These are phyloP conservation scores for Eimeria brunetti DNA, from an alignment of 169 alveolate genomes.

Conservation along the genomic window DNA sequence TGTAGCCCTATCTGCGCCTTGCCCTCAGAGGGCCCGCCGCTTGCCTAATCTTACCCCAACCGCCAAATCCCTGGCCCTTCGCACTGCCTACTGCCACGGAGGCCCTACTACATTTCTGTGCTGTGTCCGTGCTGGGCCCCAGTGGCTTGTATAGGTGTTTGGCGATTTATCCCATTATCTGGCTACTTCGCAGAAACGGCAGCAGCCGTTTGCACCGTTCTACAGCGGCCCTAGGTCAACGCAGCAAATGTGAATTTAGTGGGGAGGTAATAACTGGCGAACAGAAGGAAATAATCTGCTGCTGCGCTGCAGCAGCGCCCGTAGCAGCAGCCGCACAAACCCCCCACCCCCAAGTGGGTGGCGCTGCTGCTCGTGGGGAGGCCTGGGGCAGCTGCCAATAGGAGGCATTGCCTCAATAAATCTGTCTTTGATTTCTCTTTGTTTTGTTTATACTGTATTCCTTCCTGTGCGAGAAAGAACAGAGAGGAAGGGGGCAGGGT, in stretches of 20 bases:
- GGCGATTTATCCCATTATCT: neutral
- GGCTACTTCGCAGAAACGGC: neutral
- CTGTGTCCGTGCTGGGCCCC: neutral
- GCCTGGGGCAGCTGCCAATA: neutral
- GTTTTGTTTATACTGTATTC: neutral
- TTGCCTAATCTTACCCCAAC: neutral
- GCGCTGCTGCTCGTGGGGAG: conserved; percentile 3
- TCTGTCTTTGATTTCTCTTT: neutral
- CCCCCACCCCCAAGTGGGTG: neutral
- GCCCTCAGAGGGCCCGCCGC: neutral
- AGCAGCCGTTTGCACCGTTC: neutral
- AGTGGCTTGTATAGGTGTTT: neutral
- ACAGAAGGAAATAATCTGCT: neutral
- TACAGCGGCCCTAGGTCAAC: neutral
- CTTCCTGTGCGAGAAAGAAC: neutral
- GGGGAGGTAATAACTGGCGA: neutral
- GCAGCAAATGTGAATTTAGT: neutral
- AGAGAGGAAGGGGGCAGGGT: neutral
- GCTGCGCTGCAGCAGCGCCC: neutral
- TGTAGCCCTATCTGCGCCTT: neutral
- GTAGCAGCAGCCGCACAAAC: conserved; percentile 23
- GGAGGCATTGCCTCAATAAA: neutral
- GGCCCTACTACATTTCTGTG: neutral
- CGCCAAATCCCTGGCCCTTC: neutral
- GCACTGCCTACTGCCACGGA: neutral